A percentile compares a stretch with the other conserved stretches of the same genome.
phyloP scores from a whole-genome alignment of 1,139 yeast species.

The Hansenula anomala region DNA sequence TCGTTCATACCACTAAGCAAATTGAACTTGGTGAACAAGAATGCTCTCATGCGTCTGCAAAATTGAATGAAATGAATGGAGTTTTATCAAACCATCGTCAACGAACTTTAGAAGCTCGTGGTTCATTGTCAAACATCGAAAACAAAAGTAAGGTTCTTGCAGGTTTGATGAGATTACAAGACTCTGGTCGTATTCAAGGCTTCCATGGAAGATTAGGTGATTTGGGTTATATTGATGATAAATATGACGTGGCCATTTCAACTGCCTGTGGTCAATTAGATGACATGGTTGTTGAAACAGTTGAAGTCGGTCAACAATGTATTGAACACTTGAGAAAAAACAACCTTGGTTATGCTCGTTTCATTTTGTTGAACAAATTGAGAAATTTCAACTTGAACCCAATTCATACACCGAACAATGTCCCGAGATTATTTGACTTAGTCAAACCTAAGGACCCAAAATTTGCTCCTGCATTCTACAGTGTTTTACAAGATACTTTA shows the following conservation, averaged over 20 bases:
- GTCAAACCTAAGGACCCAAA: conserved; percentile 60
- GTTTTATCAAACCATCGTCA: conserved; percentile 56
- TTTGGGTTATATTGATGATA: conserved; percentile 80
- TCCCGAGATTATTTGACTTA: conserved; percentile 81
- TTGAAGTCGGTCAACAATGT: conserved; percentile 89
- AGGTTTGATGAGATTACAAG: conserved; percentile 64
- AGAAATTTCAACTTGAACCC: conserved; percentile 55
- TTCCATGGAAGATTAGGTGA: conserved; percentile 91
- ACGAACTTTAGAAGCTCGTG: conserved; percentile 60
- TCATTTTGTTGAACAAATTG: conserved; percentile 74
- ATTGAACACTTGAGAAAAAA: conserved; percentile 82
- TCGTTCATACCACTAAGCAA: conserved; percentile 47
- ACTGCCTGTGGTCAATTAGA: conserved; percentile 93
- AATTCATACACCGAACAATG: conserved; percentile 71
- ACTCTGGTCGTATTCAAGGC: conserved; percentile 81
- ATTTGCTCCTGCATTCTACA: conserved; percentile 85
- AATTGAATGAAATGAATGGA: conserved; percentile 47
- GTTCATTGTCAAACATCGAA: conserved; percentile 49
- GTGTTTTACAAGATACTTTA: conserved; percentile 79
- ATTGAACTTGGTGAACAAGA: conserved; percentile 56
- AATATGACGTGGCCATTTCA: conserved; percentile 88
- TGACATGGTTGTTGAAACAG: conserved; percentile 91
- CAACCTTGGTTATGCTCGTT: conserved; percentile 84
- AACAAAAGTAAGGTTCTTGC: conserved; percentile 72
- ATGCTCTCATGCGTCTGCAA: conserved; percentile 41